Percentiles rank a stretch among this genome's conserved stretches.
These are phyloP conservation scores for Endoconidiophora polonica DNA, from an alignment of 2,329 filamentous ascomycete species.

Conservation along the genomic window DNA sequence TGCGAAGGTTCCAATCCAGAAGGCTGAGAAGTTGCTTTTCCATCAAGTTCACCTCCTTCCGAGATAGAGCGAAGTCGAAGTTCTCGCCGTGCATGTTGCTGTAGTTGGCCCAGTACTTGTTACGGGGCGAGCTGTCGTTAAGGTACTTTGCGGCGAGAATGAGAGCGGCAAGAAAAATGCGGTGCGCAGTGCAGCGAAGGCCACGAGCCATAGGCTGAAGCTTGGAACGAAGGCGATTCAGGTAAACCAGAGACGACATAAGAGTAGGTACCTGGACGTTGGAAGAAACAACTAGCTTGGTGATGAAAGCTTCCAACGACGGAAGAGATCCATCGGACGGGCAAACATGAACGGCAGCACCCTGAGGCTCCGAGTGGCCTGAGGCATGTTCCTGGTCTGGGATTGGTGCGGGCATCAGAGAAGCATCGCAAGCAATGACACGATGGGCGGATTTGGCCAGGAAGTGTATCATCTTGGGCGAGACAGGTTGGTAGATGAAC, in stretches of 20 bases:
- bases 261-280: constrained; percentile 95
- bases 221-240: constrained; percentile 64
- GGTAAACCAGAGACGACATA: constrained; percentile 93
- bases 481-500: constrained; percentile 64
- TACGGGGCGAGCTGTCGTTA: constrained; percentile 97
- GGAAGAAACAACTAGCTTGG: constrained; percentile 73
- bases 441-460: constrained; percentile 57
- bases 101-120: constrained; percentile 99
- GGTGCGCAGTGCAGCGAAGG: constrained; percentile 88
- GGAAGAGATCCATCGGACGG: constrained; percentile 45
- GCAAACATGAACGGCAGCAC: constrained; percentile 29
- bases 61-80: constrained; percentile 71
- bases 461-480: constrained; percentile 59
- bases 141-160: constrained; percentile 90
- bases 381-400: constrained; percentile 17
- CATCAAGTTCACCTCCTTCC: constrained; percentile 97
- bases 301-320: constrained; percentile 79
- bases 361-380: constrained; percentile 31
- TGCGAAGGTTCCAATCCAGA: constrained; percentile 83
- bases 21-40: constrained; percentile 95
- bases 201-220: constrained; percentile 91
- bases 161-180: constrained; percentile 83
- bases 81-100: constrained; percentile 52
- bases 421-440: constrained; percentile 64
- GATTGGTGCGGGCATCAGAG: constrained; percentile 31